Conservation (phyloP, 2,329 filamentous ascomycete genomes). For the Trichocomaceae sp. region DNA sequence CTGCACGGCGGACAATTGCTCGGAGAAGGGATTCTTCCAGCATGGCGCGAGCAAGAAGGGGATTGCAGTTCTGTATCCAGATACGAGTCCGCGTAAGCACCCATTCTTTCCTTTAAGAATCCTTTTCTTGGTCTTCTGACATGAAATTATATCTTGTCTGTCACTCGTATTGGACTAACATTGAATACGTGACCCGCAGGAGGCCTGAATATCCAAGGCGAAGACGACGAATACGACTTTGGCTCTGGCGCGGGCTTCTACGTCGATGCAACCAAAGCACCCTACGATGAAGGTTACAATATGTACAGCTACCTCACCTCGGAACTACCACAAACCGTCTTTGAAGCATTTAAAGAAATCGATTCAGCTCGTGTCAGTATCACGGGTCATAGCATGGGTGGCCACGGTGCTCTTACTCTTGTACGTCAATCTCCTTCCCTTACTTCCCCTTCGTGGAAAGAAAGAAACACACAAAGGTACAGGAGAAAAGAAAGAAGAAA, state of each 20-base stretch:
- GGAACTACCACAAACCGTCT: conserved; percentile 76
- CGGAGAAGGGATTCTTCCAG: conserved; percentile 84
- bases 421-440: conserved; percentile 29
- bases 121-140: no score
- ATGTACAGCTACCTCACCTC: conserved; percentile 92
- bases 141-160: not conserved
- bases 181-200: conserved; percentile 37
- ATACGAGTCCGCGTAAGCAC: conserved; percentile 75
- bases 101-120: not conserved
- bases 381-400: conserved; percentile 94
- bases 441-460: no score
- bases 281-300: conserved; percentile 72
- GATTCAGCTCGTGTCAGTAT: conserved; percentile 70
- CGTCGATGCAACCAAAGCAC: conserved; percentile 70
- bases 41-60: conserved; percentile 69
- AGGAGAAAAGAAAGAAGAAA: not conserved
- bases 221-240: conserved; percentile 87
- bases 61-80: conserved; percentile 90
- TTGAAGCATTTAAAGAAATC: conserved; percentile 63
- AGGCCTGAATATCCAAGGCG: conserved; percentile 70
- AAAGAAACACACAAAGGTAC: no score
- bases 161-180: not conserved
- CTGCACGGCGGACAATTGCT: conserved; percentile 78
- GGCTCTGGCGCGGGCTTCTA: conserved; percentile 92
- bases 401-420: conserved; percentile 86